Evolutionary conservation across 139 green algal species (phyloP), one percentile per base, ranked within the genome.

Genomic region (Monoraphidium neglectum): DNA sequence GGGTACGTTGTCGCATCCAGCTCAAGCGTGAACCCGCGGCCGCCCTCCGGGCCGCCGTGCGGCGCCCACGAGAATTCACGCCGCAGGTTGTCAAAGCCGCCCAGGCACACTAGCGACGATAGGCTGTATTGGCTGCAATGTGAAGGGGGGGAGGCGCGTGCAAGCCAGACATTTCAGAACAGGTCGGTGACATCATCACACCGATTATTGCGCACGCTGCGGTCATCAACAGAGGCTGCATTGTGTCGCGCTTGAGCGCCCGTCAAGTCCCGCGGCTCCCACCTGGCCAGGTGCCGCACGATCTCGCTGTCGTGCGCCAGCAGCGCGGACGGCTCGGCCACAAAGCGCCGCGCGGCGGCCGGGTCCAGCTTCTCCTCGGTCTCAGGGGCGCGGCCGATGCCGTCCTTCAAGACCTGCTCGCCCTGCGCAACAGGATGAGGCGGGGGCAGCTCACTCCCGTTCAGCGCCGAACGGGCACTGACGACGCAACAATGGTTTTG

Each of bases 61-160:
- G n/a, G n/a, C 56, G 24, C 81, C 91, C 92, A 98, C 1, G 80
- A 64, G 68, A 85, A 93, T 64, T 93, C 93, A 13, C 87, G 74
- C 36, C 95, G 87, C n/a, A 87, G 69, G 84, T 98, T 98, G 35
- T 81, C 61, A 78, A 98, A 98, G 2, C 95, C 95, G 10, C 95
- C 95, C 60, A 98, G 84, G 68, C 84, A 88, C 26, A 89, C 69
- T 28, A 98, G 82, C 4, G 73, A 54, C 16, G 66, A n/a, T 62
- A 93, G 38, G 16, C 73, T 60, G 26, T 83, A 86, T 46, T 89
- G 64, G 32, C 81, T 90, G 75, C 28, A 66, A 26, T 49, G 24
- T 4, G 70, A 5, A 75, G 23, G 24, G 70, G 61, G 10, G 33
- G 65, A 57, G 32, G 33, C 32, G 32, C 38, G n/a, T n/a, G n/a